phyloP scores from a whole-genome alignment of 1,284 basidiomycete genomes.

The Amylostereum chailletii region DNA sequence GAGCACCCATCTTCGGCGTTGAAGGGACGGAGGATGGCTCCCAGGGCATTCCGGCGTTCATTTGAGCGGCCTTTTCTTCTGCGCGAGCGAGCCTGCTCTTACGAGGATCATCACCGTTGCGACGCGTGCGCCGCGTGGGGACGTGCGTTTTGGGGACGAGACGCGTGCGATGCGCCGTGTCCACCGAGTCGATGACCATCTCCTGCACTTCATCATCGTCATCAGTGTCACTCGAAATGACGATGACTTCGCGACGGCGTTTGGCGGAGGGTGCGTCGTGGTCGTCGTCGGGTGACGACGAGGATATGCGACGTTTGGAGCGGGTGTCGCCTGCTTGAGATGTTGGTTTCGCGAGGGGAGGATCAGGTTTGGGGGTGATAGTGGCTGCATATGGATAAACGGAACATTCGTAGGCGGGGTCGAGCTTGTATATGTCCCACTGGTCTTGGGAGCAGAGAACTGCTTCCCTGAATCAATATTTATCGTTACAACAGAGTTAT shows the following conservation, averaged over 20 bases:
- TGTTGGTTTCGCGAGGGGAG: slow-evolving; percentile 6
- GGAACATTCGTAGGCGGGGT: slow-evolving; percentile 56
- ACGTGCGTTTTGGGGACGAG: neutral
- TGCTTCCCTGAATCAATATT: slow-evolving; percentile 29
- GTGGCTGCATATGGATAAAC: slow-evolving; percentile 35
- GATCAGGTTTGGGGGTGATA: slow-evolving; percentile 16
- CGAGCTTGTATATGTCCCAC: slow-evolving; percentile 78
- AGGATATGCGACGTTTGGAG: slow-evolving; percentile 14
- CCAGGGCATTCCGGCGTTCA: too few relatives aligned
- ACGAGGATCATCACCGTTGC: neutral
- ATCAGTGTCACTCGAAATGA: slow-evolving; percentile 20
- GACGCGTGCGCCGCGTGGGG: slow-evolving; percentile 8
- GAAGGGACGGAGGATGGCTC: neutral
- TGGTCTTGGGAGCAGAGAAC: slow-evolving; percentile 57
- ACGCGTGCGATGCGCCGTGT: neutral
- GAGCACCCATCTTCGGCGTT: slow-evolving; percentile 3
- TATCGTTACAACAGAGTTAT: slow-evolving; percentile 1
- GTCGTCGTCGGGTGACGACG: slow-evolving; percentile 8
- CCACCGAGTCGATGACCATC: slow-evolving; percentile 43
- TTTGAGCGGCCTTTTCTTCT: neutral
- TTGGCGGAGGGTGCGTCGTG: slow-evolving; percentile 8
- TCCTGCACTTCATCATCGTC: slow-evolving; percentile 45
- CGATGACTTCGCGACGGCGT: slow-evolving; percentile 8
- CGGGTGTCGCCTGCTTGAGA: slow-evolving; percentile 6
- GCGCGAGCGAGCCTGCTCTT: neutral